These are phyloP conservation scores for Penicillium expansum DNA, from an alignment of 2,329 filamentous ascomycete species.

Conservation along the genomic window DNA sequence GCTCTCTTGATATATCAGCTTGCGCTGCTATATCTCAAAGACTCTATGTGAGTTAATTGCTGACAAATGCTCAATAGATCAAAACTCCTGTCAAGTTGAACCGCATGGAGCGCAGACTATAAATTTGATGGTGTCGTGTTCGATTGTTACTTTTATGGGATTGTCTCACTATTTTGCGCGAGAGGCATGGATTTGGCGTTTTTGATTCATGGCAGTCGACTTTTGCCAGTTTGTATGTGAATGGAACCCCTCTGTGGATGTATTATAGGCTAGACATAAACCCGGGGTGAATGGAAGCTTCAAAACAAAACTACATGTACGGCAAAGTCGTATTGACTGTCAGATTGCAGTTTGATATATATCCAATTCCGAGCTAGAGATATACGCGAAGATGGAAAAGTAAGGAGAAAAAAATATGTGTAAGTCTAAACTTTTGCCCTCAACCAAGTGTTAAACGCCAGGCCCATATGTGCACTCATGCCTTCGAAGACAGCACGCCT, in stretches of 20 bases:
- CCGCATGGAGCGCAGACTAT: slow-evolving; percentile 53
- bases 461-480: slow-evolving; percentile 28
- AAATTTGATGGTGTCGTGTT: slow-evolving; percentile 11
- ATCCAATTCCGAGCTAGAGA: slow-evolving; percentile 3
- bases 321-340: neutral
- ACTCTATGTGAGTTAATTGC: slow-evolving; percentile 1
- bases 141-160: slow-evolving; percentile 21
- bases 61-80: slow-evolving; percentile 46
- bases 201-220: slow-evolving; percentile 18
- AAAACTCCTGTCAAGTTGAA: slow-evolving; percentile 60
- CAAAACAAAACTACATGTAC: neutral
- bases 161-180: slow-evolving; percentile 19
- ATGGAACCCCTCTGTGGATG: slow-evolving; percentile 17
- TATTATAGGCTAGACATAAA: slow-evolving; percentile 23
- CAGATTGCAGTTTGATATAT: neutral
- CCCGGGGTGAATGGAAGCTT: slow-evolving; percentile 1
- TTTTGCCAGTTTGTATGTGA: slow-evolving; percentile 20
- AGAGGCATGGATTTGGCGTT: slow-evolving; percentile 30
- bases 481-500: slow-evolving; percentile 41
- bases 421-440: slow-evolving; percentile 32
- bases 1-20: neutral
- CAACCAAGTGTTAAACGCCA: slow-evolving; percentile 32
- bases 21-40: neutral
- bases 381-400: slow-evolving; percentile 2
- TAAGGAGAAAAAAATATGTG: slow-evolving; percentile 9